Evolutionary conservation across 139 green algal genomes (phyloP), one percentile per base, ranked within the genome.

Genomic region (Diplosphaera chodatii): DNA sequence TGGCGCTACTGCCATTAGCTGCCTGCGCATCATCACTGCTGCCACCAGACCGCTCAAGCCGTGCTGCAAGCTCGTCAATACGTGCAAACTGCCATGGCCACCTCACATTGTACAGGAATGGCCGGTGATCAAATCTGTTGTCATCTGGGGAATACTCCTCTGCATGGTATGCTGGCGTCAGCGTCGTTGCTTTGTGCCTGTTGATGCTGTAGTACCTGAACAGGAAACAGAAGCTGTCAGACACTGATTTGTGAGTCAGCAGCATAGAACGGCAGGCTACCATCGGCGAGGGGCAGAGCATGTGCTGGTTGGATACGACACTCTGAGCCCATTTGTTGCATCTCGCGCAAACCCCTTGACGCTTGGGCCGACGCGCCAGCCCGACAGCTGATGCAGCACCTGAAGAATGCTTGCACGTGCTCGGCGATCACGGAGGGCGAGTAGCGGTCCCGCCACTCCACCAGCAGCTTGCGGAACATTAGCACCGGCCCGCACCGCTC

Each of bases 101-200:
- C 3, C 69, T 25, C 4, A 83, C 66, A 79, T 96, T 97, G 88
- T 98, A 98, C 63, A 98, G 72, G 72, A 99, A 97, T 71, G 91
- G 94, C 16, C 92, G 77, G 74, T 96, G 87, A 77, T 99, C 93
- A 69, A 92, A 98, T 13, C 95, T 78, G 77, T 98, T 96, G 87
- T 98, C 95, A 33, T 98, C 94, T 2, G 90, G 90, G 5, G 88
- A 96, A 84, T 99, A 98, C 72, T 70, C 91, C 74, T 98, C 94
- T 66, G 68, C 95, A 76, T 99, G 95, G 78, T 98, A 98, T 4
- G 91, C 85, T 29, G 95, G 95, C 33, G 95, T 98, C 8, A 99
- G 77, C 6, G 92, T 94, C 1, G 95, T 99, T 40, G 93, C 85
- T 82, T 99, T 99, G 84, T 99, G 95, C 34, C 95, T 82, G 79